Base-by-base conservation (phyloP, 768 basidiomycete genomes). In the Leccinum subtestaceum region DNA sequence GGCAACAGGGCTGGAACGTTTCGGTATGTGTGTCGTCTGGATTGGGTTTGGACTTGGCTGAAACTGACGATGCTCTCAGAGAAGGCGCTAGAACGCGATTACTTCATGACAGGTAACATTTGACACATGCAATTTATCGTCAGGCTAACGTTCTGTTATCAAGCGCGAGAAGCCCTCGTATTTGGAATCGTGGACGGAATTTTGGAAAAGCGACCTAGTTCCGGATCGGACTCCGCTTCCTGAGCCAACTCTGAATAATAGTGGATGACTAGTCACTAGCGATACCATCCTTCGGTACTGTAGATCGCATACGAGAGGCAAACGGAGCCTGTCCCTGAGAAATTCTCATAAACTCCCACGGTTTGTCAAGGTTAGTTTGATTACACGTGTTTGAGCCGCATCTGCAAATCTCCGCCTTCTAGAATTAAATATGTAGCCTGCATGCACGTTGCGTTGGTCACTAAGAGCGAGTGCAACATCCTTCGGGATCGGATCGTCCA, bases 141-240 rank as follows among this genome's bases (percentile, higher is more conserved):
- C 64, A 66, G 31, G 62, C 53, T 65, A 59, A 65, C 67, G 64
- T 62, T 70, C 53, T 59, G 63, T 60, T 52, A 34, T 52, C 63
- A 73, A 86, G 92, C 95, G 5, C 85, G 88, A 71, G 91, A 96
- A 80, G 93, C 94, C 12, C 78, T 93, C 63, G 81, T 86, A 36
- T 98, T 98, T 74, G 95, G 95, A 43, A 90, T 98, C 56, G 90
- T 97, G 53, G 95, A 98, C 75, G 89, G 89, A 56, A 91, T 98
- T 65, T 80, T 97, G 56, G 88, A 93, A 74, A 88, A 82, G 68
- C 79, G 89, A 58, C 88, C 89, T 52, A 77, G 78, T 68, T 71
- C 80, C 50, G 85, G 86, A 56, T 69, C 57, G 51, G 72, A 68
- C 50, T 53, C 60, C 17, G 48, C 58, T 61, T 61, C 68, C 56